phyloP scores from a whole-genome alignment of 768 basidiomycete species.

The Sarcodon sp. region DNA sequence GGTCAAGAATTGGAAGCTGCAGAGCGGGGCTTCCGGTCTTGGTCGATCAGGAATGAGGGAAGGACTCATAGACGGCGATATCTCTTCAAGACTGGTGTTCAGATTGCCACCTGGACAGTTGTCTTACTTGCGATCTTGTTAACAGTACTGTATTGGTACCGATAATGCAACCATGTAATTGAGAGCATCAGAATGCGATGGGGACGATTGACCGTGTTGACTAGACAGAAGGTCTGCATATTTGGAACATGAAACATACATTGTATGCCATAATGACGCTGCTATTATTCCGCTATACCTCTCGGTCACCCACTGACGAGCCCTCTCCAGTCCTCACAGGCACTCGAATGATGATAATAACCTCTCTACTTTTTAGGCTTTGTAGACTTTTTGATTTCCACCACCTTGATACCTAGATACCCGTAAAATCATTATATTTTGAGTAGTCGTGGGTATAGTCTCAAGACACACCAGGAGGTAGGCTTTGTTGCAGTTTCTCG shows the following conservation, averaged over 20 bases:
- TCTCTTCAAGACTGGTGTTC: neutral
- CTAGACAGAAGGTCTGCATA: too few relatives aligned
- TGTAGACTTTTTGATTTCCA: conserved; percentile 54
- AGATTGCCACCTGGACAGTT: neutral
- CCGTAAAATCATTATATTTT: neutral
- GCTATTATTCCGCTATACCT: neutral
- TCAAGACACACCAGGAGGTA: conserved; percentile 75
- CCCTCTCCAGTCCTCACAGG: too few relatives aligned
- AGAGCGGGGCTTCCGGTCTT: neutral
- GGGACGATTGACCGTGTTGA: neutral
- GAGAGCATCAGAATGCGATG: neutral
- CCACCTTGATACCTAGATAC: conserved; percentile 50
- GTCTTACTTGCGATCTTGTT: neutral
- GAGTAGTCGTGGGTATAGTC: neutral
- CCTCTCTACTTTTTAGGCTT: conserved; percentile 58
- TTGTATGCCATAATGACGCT: neutral
- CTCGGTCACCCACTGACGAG: neutral
- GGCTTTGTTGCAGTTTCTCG: conserved; percentile 89
- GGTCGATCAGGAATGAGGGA: neutral
- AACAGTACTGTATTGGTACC: neutral
- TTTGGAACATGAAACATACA: too few relatives aligned
- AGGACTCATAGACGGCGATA: neutral
- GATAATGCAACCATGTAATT: neutral
- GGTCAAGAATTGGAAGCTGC: neutral
- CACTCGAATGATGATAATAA: too few relatives aligned